Base-by-base conservation (phyloP, 352 stramenopile species). In the Phytophthora macrochlamydospora region DNA sequence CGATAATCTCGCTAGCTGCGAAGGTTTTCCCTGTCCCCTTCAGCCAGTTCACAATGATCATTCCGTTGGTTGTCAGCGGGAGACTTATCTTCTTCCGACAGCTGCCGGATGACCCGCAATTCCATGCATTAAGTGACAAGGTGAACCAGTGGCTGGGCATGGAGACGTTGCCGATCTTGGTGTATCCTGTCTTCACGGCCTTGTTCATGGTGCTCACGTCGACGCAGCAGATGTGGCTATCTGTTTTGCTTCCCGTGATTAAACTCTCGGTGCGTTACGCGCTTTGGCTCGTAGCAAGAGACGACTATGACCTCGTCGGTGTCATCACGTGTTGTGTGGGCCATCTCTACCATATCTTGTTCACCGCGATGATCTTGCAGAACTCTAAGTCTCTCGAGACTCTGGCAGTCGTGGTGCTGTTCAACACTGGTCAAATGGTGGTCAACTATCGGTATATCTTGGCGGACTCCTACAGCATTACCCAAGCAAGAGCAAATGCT, bases 341-440 rank as follows among this genome's bases (percentile, higher is more conserved):
- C 0, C 74, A 85, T 49, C 32, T 83, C 0, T 85, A 82, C 54
- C 76, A 87, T 62, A 59, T 78, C 0, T 65, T 85, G 3, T 87
- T 87, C 51, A 71, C 67, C 1, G 71, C 58, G 2, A 70, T 62
- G 66, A 80, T 71, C 13, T 44, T 87, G 1, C 76, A 87, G 56
- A 80, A 73, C 32, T 50, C 76, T 12, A 81, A 83, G 55, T 80
- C 76, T 13, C 14, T 66, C 3, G 46, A 69, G 30, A 80, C 69
- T 0, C 42, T 83, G 12, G 46, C 44, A 2, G 51, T 83, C 12
- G 37, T 84, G 2, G 51, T 69, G 2, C 7, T 61, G 0, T 77
- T 80, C 56, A 73, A 62, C 43, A 49, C 65, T 2, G 50, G 31
- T 1, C 71, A 85, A 56, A 78, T 78, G 71, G 6, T 75, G 9